A percentile compares a stretch with the other conserved stretches of the same genome.
phyloP scores from a whole-genome alignment of 2,329 filamentous ascomycete species.

The Ascochyta fabae region DNA sequence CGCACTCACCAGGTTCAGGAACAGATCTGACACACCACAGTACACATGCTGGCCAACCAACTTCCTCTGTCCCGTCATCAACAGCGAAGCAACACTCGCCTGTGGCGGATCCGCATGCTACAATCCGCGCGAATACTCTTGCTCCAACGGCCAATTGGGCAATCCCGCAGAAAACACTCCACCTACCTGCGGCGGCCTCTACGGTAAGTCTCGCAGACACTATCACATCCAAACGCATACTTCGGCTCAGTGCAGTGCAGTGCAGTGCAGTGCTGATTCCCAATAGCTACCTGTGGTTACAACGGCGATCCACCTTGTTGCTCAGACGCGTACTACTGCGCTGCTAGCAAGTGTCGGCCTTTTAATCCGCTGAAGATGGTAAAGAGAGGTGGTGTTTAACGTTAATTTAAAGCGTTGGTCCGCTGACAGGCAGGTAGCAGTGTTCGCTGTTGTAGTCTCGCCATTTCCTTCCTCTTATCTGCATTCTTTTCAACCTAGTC shows the following conservation, averaged over 20 bases:
- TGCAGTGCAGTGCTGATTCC: not conserved
- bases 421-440: too few relatives aligned
- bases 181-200: not conserved
- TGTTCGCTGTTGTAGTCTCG: too few relatives aligned
- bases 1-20: too few relatives aligned
- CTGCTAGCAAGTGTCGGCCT: constrained; percentile 4
- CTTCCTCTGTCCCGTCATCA: constrained; percentile 44
- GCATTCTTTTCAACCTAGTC: too few relatives aligned
- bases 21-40: not conserved
- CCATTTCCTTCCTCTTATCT: too few relatives aligned
- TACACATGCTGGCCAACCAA: too few relatives aligned
- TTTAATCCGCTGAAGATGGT: constrained; percentile 1
- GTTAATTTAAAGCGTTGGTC: too few relatives aligned
- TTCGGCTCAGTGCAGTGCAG: too few relatives aligned
- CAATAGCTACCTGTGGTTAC: not conserved
- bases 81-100: constrained; percentile 41
- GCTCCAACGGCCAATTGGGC: constrained; percentile 5
- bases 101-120: constrained; percentile 48
- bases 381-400: not conserved
- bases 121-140: constrained; percentile 37
- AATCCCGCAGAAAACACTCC: not conserved
- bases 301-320: constrained; percentile 2
- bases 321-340: constrained; percentile 2
- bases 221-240: too few relatives aligned
- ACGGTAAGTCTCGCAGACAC: not conserved